Evolutionary conservation across 2,329 filamentous ascomycete genomes (phyloP).

Genomic region (Aspergillus terreus): DNA sequence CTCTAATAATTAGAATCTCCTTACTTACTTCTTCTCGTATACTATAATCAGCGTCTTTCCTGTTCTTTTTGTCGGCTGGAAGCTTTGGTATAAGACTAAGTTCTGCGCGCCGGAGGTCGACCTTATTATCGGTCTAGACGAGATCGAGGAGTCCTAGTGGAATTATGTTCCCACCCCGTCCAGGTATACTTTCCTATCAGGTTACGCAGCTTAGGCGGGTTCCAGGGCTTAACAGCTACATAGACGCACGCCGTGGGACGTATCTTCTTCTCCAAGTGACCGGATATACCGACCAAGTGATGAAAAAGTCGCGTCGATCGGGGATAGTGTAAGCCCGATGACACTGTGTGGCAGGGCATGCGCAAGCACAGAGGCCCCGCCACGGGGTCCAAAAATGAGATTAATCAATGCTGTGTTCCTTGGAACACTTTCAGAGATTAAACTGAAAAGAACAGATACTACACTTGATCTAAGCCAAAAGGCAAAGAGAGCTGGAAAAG

Average conservation of each 20-base stretch:
- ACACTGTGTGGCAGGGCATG: conserved; percentile 64
- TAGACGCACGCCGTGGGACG: no score
- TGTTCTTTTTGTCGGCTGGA: no score
- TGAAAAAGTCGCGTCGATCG: conserved; percentile 69
- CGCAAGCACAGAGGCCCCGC: conserved; percentile 67
- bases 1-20: no score
- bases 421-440: conserved; percentile 85
- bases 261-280: conserved; percentile 55
- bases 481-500: conserved; percentile 49
- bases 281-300: conserved; percentile 53
- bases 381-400: conserved; percentile 67
- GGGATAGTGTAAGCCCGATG: conserved; percentile 72
- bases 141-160: no score
- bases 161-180: no score
- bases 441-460: conserved; percentile 97
- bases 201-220: background rate
- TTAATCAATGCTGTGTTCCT: conserved; percentile 72
- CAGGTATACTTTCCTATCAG: no score
- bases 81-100: no score
- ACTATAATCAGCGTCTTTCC: no score
- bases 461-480: conserved; percentile 83
- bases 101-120: no score
- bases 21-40: no score
- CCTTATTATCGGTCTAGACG: no score
- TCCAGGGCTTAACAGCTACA: background rate